phyloP scores from a whole-genome alignment of 192 early-diverging fungal species.

The Backusella psychrophila region DNA sequence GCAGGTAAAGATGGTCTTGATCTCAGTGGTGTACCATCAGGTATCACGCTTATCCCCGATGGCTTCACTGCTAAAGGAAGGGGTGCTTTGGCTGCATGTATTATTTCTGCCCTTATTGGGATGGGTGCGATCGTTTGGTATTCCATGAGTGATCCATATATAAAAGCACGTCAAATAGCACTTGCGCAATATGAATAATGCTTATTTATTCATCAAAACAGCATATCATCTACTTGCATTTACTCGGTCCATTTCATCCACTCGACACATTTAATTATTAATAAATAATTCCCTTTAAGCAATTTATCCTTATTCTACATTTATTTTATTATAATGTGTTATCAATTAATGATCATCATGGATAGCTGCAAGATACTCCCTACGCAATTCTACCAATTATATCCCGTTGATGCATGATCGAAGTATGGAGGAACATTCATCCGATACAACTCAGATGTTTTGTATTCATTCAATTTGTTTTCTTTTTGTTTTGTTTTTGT shows the following conservation, averaged over 20 bases:
- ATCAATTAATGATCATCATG: too few relatives aligned
- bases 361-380: too few relatives aligned
- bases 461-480: not conserved
- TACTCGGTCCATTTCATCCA: not conserved
- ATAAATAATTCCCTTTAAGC: not conserved
- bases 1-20: slow-evolving; percentile 68
- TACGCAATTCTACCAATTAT: not conserved
- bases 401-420: too few relatives aligned
- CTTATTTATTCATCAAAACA: not conserved
- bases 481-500: not conserved
- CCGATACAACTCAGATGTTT: not conserved
- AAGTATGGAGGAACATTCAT: not conserved
- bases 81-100: slow-evolving; percentile 67
- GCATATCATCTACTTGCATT: not conserved
- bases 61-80: slow-evolving; percentile 67
- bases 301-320: too few relatives aligned
- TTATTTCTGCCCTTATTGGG: slow-evolving; percentile 72
- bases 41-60: slow-evolving; percentile 51
- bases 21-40: slow-evolving; percentile 53
- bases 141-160: slow-evolving; percentile 31
- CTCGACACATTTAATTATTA: not conserved
- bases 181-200: not conserved
- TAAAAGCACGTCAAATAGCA: not conserved
- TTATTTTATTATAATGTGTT: too few relatives aligned
- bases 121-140: slow-evolving; percentile 78